phyloP scores from a whole-genome alignment of 2,329 filamentous ascomycete genomes.

The Pestalotiopsis sp. region DNA sequence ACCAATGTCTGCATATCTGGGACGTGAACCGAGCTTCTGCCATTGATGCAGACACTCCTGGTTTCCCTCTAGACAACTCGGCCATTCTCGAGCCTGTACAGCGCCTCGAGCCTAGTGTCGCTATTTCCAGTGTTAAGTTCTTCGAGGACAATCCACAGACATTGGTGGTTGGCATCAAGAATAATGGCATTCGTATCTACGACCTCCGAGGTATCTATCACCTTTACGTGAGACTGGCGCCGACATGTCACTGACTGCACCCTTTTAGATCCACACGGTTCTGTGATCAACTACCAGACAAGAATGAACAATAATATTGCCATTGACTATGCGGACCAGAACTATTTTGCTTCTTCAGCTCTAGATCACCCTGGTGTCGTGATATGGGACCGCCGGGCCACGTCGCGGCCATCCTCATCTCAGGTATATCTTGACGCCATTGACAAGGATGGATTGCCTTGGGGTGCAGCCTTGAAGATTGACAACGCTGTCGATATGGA shows the following conservation, averaged over 20 bases:
- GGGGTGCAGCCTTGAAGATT: slow-evolving; percentile 62
- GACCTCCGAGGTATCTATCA: slow-evolving; percentile 68
- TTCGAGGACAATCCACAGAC: slow-evolving; percentile 77
- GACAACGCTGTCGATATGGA: slow-evolving; percentile 59
- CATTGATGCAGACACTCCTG: slow-evolving; percentile 46
- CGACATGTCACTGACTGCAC: background rate
- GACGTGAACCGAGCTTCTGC: slow-evolving; percentile 67
- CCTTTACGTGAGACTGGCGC: background rate
- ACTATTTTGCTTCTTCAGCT: slow-evolving; percentile 82
- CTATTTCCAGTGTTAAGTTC: slow-evolving; percentile 82
- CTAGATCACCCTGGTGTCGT: slow-evolving; percentile 74
- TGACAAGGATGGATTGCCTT: slow-evolving; percentile 62
- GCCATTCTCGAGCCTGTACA: slow-evolving; percentile 58
- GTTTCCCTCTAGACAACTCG: slow-evolving; percentile 52
- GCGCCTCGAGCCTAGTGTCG: slow-evolving; percentile 65
- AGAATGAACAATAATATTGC: slow-evolving; percentile 72
- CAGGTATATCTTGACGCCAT: slow-evolving; percentile 57
- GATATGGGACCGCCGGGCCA: slow-evolving; percentile 76
- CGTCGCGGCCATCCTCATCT: slow-evolving; percentile 53
- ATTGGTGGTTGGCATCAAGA: slow-evolving; percentile 74
- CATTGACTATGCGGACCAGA: slow-evolving; percentile 78
- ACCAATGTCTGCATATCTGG: slow-evolving; percentile 82
- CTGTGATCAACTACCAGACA: slow-evolving; percentile 62
- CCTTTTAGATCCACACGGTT: slow-evolving; percentile 46
- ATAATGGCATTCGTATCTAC: slow-evolving; percentile 74